These are phyloP conservation scores for Microcyclospora pomicola DNA, from an alignment of 2,329 filamentous ascomycete genomes.

Conservation along the genomic window DNA sequence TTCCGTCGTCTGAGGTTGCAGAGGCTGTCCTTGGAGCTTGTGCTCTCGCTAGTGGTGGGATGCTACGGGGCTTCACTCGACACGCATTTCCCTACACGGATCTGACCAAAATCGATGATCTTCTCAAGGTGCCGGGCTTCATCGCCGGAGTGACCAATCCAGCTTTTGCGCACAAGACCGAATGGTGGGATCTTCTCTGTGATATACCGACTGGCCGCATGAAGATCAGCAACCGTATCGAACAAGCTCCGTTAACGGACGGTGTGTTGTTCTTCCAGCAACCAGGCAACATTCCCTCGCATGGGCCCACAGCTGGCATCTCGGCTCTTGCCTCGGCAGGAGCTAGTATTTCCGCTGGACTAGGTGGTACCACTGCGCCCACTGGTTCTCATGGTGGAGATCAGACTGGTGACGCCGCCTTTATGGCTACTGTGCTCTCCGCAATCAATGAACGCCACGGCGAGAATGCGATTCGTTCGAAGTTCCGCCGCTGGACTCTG, in stretches of 20 bases:
- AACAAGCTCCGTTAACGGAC: constrained; percentile 67
- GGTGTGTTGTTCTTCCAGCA: constrained; percentile 80
- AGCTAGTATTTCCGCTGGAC: constrained; percentile 23
- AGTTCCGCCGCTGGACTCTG: constrained; percentile 88
- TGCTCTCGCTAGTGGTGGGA: constrained; percentile 77
- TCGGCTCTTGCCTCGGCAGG: constrained; percentile 17
- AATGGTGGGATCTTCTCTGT: constrained; percentile 97
- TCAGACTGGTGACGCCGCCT: constrained; percentile 71
- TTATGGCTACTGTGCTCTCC: constrained; percentile 73
- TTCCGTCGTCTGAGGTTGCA: constrained; percentile 88
- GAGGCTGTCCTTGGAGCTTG: constrained; percentile 98
- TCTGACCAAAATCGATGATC: constrained; percentile 90
- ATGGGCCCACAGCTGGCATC: constrained; percentile 10
- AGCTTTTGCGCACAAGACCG: constrained; percentile 82
- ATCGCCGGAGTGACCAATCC: constrained; percentile 97
- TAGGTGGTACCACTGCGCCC: constrained; percentile 15
- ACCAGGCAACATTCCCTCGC: constrained; percentile 7
- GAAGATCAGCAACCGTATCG: constrained; percentile 84
- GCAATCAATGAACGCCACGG: constrained; percentile 79
- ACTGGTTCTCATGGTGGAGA: constrained; percentile 36
- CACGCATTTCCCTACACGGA: constrained; percentile 98
- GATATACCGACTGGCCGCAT: constrained; percentile 84
- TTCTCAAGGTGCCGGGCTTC: constrained; percentile 90
- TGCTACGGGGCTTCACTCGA: constrained; percentile 85
- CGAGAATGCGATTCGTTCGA: constrained; percentile 77